Evolutionary conservation across 495 filamentous ascomycete species (phyloP), one percentile per base, ranked within the genome.

Genomic region (Aspergillus ostianus): DNA sequence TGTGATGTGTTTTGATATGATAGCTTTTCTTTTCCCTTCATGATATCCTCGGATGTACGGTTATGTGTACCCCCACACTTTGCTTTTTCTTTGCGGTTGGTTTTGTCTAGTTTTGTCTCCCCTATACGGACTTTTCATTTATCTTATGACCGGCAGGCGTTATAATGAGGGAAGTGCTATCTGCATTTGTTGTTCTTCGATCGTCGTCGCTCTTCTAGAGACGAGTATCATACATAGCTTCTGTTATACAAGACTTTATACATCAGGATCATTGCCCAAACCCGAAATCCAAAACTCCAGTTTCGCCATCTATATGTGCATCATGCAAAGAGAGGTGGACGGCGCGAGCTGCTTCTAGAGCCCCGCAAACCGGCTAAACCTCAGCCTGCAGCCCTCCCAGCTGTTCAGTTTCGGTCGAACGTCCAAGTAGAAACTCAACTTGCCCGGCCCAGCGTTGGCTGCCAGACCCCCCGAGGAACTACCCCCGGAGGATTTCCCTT

Each of bases 401-500:
- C 81, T 87, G 76, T 96, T 96, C 72, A 98, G 64, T 80, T 98
- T 98, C 4, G 94, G 94, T 70, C 94, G 82, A 18, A 98, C 94
- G 70, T 98, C 94, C 58, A 98, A 73, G 73, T 91, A 97, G 72
- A 98, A 98, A 62, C 87, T 96, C 61, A 97, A 73, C 62, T 87
- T 88, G 51, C 81, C 83, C 2, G 84, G 84, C 6, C 70, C 77
- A 51, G 82, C 77, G 56, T 74, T 75, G 50, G 69, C 68, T 23
- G 75, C 67, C 58, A 80, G 57, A 6, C 76, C 77, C 3, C 67
- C 29, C 13, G 58, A 53, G 18, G 51, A 59, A 23, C 27, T 67
- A 47, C 55, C 62, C 26, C 57, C 70, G 3, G 69, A 62, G 18
- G 73, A 67, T 63, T 87, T 90, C 0, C 94, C 94, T 30, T 88